Conservation (phyloP, 2,329 filamentous ascomycete genomes). For the Aspergillus quadrilineatus region DNA sequence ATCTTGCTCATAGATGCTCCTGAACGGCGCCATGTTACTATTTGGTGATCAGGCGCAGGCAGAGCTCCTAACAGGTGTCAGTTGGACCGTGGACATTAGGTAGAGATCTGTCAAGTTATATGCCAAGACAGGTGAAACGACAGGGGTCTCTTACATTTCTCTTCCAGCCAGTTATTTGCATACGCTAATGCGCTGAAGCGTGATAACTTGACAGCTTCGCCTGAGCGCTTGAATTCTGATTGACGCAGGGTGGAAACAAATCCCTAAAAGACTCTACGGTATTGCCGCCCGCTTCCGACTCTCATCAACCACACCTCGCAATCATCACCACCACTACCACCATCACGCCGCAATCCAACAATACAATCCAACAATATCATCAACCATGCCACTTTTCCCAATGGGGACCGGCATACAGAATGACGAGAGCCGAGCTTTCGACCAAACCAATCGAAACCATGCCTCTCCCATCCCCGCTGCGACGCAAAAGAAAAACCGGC, state of each 20-base stretch:
- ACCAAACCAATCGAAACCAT: not conserved
- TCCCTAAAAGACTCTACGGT: not conserved
- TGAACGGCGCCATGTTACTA: slow-evolving; percentile 27
- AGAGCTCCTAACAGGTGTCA: slow-evolving; percentile 7
- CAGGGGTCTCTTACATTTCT: slow-evolving; percentile 19
- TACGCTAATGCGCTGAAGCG: not conserved
- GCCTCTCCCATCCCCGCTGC: slow-evolving; percentile 30
- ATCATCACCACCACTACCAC: not conserved
- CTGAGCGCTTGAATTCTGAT: not conserved
- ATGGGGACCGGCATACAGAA: slow-evolving; percentile 30
- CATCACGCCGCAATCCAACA: not conserved
- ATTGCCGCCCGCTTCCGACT: slow-evolving; percentile 31
- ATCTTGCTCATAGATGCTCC: slow-evolving; percentile 25
- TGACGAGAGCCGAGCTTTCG: slow-evolving; percentile 8
- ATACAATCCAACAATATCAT: not conserved
- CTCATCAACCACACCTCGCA: not conserved
- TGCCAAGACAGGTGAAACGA: slow-evolving; percentile 16
- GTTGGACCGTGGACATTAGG: not conserved
- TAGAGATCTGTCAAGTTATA: not conserved
- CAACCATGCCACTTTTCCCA: slow-evolving; percentile 39
- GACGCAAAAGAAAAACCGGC: slow-evolving; percentile 69
- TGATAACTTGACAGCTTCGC: slow-evolving; percentile 7
- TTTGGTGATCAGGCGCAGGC: slow-evolving; percentile 7
- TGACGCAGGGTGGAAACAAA: slow-evolving; percentile 11
- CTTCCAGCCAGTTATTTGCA: not conserved